Evolutionary conservation across 2,329 filamentous ascomycete genomes (phyloP).

Genomic region (Metarhizium robertsii): DNA sequence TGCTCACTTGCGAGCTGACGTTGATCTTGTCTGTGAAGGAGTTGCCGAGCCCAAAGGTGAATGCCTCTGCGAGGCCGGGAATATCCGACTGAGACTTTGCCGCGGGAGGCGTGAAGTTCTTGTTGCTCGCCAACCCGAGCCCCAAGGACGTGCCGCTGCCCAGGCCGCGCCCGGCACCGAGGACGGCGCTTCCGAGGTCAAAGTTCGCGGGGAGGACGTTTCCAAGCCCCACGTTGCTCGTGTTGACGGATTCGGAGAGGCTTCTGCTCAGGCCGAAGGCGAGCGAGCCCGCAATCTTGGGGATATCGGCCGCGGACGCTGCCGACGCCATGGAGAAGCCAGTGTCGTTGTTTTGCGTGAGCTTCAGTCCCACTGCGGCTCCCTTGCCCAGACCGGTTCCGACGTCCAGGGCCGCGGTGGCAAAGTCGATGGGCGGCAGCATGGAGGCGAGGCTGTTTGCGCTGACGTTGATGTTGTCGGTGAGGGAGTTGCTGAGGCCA

Average conservation of each 20-base stretch:
- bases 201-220: neutral
- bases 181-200: constrained; percentile 7
- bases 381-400: constrained; percentile 8
- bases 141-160: constrained; percentile 9
- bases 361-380: constrained; percentile 5
- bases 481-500: constrained; percentile 3
- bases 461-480: constrained; percentile 1
- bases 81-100: constrained; percentile 2
- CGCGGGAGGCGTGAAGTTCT: neutral
- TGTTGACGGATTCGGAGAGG: constrained; percentile 2
- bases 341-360: constrained; percentile 1
- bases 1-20: constrained; percentile 5
- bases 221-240: neutral
- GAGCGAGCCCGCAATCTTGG: constrained; percentile 3
- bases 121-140: constrained; percentile 7
- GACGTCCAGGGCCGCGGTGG: neutral
- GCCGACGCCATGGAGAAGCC: neutral
- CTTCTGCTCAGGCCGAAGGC: constrained; percentile 5
- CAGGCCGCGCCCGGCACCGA: constrained; percentile 8
- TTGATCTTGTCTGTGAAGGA: constrained; percentile 9
- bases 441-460: neutral
- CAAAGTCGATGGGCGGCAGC: constrained; percentile 2
- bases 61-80: constrained; percentile 5
- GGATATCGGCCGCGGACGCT: constrained; percentile 1
- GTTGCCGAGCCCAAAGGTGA: constrained; percentile 10